Evolutionary conservation across 768 basidiomycete genomes (phyloP).

Genomic region (Pholiota conissans): DNA sequence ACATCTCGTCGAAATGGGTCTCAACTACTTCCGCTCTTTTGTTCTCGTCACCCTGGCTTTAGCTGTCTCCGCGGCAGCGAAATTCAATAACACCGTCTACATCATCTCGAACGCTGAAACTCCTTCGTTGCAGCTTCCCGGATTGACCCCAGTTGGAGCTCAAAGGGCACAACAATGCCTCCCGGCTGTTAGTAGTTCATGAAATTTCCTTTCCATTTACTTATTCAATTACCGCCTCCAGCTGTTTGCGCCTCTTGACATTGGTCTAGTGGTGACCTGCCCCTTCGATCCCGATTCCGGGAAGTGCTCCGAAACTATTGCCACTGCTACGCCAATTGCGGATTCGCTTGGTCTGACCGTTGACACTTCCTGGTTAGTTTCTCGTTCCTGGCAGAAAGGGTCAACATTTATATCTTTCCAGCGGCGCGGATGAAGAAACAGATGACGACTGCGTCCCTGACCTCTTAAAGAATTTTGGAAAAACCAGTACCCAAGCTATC

Average conservation of each 20-base stretch:
- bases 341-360: slow-evolving; percentile 19
- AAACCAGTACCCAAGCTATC: slow-evolving; percentile 22
- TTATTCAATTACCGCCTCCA: background rate
- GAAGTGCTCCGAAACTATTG: slow-evolving; percentile 18
- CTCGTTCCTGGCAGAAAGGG: background rate
- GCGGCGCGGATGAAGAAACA: slow-evolving; percentile 21
- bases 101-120: slow-evolving; percentile 25
- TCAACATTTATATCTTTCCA: background rate
- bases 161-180: slow-evolving; percentile 22
- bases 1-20: background rate
- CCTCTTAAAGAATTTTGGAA: slow-evolving; percentile 19
- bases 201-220: too few species aligned
- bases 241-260: slow-evolving; percentile 16
- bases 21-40: slow-evolving; percentile 1
- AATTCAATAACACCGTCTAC: slow-evolving; percentile 19
- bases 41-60: background rate
- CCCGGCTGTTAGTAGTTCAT: slow-evolving; percentile 13
- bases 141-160: slow-evolving; percentile 20
- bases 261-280: slow-evolving; percentile 24
- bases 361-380: slow-evolving; percentile 21
- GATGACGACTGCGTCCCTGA: slow-evolving; percentile 24
- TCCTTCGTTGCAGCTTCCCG: slow-evolving; percentile 20
- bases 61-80: slow-evolving; percentile 4
- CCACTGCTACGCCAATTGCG: slow-evolving; percentile 21
- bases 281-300: slow-evolving; percentile 22